Percentiles rank a stretch among this genome's conserved stretches.
These are phyloP conservation scores for Gomphus bonarii DNA, from an alignment of 1,284 basidiomycete genomes.

Conservation along the genomic window DNA sequence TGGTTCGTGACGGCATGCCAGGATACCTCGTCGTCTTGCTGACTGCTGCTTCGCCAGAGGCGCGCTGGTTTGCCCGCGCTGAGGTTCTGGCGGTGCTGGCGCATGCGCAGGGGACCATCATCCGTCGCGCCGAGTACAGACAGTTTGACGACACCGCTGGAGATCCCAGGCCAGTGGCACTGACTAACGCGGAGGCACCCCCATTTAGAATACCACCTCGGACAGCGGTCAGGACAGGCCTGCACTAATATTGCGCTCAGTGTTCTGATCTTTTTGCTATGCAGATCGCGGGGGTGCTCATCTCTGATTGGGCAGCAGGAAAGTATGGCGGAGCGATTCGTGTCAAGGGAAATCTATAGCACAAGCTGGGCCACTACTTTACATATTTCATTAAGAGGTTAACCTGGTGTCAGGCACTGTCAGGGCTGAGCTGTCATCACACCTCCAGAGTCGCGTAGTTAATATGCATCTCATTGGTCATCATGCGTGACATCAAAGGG, in stretches of 20 bases:
- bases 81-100: constrained; percentile 59
- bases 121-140: constrained; percentile 49
- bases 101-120: constrained; percentile 42
- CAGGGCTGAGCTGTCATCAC: no score
- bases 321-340: constrained; percentile 20
- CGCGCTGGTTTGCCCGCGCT: constrained; percentile 76
- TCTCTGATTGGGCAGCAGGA: constrained; percentile 55
- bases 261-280: neutral
- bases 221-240: constrained; percentile 12
- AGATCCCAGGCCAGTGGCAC: constrained; percentile 18
- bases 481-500: no score
- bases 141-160: constrained; percentile 36
- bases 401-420: no score
- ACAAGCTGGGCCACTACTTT: neutral
- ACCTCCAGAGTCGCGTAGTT: no score
- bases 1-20: constrained; percentile 34
- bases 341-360: constrained; percentile 20
- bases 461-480: no score
- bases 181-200: constrained; percentile 19
- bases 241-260: neutral
- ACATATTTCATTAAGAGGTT: no score
- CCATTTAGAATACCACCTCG: constrained; percentile 21
- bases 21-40: neutral
- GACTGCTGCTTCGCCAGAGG: constrained; percentile 44
- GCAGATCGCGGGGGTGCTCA: constrained; percentile 55